phyloP scores from a whole-genome alignment of 2,329 filamentous ascomycete species.

The Ophiostoma sp. region DNA sequence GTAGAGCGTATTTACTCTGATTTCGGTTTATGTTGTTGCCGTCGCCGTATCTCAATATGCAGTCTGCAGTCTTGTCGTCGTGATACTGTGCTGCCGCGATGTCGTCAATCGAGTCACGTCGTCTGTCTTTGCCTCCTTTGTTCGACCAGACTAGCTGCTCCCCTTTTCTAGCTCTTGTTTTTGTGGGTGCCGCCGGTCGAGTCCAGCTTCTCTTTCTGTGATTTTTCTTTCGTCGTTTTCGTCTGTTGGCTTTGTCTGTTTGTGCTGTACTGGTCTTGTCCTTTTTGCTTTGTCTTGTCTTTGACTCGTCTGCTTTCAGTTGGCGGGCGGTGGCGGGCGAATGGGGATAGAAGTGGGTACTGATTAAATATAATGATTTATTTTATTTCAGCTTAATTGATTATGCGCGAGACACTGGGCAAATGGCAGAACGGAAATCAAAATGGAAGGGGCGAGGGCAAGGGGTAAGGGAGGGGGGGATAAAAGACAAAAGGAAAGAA shows the following conservation, averaged over 20 bases:
- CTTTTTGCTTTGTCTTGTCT: background rate
- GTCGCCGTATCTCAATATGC: background rate
- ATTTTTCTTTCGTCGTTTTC: background rate
- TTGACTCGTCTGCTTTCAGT: conserved; percentile 10
- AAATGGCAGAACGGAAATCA: background rate
- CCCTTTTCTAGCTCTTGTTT: background rate
- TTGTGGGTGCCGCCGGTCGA: conserved; percentile 7
- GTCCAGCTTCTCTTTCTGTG: background rate
- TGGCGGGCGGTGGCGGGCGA: conserved; percentile 12
- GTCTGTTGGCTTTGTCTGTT: background rate
- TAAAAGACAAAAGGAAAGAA: background rate
- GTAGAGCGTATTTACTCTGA: background rate
- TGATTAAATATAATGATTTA: conserved; percentile 6
- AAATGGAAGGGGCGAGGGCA: background rate
- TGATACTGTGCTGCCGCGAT: background rate
- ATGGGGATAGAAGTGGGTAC: conserved; percentile 10
- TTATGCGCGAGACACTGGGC: background rate
- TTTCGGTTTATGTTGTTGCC: background rate
- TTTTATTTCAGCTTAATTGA: conserved; percentile 3
- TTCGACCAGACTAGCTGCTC: background rate
- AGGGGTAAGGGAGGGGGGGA: background rate
- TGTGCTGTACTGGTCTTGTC: background rate
- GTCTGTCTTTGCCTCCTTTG: background rate
- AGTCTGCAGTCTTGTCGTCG: background rate
- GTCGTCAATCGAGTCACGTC: conserved; percentile 13